A percentile compares a stretch with the other conserved stretches of the same genome.
phyloP scores from a whole-genome alignment of 1,139 yeast genomes.

The Geotrichum carabidarum region DNA sequence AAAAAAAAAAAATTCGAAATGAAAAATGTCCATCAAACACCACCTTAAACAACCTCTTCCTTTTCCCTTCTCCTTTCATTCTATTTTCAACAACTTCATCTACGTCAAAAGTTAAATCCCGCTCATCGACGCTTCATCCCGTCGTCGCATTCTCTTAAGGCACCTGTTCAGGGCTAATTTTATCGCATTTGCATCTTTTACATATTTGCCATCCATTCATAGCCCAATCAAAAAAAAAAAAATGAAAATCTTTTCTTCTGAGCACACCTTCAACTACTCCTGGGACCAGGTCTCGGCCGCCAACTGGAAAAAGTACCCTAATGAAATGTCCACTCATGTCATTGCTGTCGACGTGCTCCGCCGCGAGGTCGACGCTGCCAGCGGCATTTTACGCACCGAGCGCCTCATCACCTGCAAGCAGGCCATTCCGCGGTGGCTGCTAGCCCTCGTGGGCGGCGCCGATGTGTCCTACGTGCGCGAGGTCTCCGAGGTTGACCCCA shows the following conservation, averaged over 20 bases:
- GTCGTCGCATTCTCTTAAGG: not conserved
- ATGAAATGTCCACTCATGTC: conserved; percentile 88
- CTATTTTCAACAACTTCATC: not conserved
- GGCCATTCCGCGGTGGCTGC: conserved; percentile 78
- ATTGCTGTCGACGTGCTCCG: conserved; percentile 84
- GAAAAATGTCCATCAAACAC: no score
- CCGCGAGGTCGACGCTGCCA: conserved; percentile 56
- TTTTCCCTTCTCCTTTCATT: not conserved
- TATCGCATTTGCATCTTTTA: not conserved
- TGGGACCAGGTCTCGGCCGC: conserved; percentile 97
- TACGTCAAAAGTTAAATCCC: not conserved
- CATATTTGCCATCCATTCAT: not conserved
- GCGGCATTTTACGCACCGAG: conserved; percentile 67
- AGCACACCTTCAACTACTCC: conserved; percentile 67
- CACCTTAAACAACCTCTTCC: no score
- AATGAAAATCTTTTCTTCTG: conserved; percentile 75
- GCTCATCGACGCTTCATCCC: no score
- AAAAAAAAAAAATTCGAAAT: not conserved
- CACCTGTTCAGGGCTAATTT: no score
- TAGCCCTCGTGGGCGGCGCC: conserved; percentile 66
- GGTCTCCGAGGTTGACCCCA: conserved; percentile 75
- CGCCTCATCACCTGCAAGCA: conserved; percentile 87
- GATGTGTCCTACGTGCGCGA: conserved; percentile 81
- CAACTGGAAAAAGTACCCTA: conserved; percentile 95
- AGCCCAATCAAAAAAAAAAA: not conserved